Percentiles rank a stretch among this genome's conserved stretches.
phyloP scores from a whole-genome alignment of 1,284 basidiomycete genomes.

The Rhodotorula sp. region DNA sequence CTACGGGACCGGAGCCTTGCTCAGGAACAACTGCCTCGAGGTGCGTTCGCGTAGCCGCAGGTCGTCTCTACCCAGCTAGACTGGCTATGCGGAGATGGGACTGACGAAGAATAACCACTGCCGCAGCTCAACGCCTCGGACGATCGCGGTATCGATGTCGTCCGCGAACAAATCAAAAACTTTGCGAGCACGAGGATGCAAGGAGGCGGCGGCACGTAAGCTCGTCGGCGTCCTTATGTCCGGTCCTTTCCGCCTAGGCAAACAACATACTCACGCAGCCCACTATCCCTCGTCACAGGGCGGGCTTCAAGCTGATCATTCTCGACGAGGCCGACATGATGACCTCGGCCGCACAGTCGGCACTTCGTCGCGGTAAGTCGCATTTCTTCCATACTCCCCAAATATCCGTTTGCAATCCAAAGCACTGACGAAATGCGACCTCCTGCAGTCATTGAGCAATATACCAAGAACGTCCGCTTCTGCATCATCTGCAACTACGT shows the following conservation, averaged over 20 bases:
- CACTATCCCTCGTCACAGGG: conserved; percentile 53
- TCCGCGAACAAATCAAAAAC: conserved; percentile 97
- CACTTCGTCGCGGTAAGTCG: conserved; percentile 70
- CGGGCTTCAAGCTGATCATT: conserved; percentile 96
- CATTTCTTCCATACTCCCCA: neutral
- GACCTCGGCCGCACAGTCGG: conserved; percentile 96
- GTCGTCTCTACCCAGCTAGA: too few relatives aligned
- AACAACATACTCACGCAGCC: too few relatives aligned
- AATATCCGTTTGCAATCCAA: neutral
- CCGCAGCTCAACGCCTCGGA: conserved; percentile 89
- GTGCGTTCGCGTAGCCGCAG: conserved; percentile 50
- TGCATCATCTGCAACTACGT: conserved; percentile 99
- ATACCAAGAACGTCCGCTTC: conserved; percentile 97
- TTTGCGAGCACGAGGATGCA: conserved; percentile 95
- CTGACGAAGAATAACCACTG: too few relatives aligned
- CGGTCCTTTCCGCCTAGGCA: too few relatives aligned
- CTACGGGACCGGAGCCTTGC: conserved; percentile 62
- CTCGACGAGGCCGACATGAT: conserved; percentile 99
- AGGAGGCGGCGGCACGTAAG: conserved; percentile 51
- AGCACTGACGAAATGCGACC: neutral
- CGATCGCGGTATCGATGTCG: conserved; percentile 96
- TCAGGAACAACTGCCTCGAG: conserved; percentile 88
- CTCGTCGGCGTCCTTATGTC: neutral
- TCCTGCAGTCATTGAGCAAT: conserved; percentile 84
- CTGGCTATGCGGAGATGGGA: too few relatives aligned